Conservation (phyloP, 768 basidiomycete genomes). For the Porpolomopsis calyptriformis region DNA sequence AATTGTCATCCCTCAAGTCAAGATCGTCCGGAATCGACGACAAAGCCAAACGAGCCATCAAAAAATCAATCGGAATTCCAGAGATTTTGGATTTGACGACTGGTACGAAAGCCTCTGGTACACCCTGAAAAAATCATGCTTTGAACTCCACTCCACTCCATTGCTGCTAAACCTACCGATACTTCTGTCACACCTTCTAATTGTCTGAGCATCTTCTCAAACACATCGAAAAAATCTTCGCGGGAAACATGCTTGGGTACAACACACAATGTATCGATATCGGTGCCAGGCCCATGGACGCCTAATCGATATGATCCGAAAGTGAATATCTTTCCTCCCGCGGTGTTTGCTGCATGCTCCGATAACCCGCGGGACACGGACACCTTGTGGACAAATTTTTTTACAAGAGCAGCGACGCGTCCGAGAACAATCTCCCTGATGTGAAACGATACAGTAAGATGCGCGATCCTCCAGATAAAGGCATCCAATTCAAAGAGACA, state of each 20-base stretch:
- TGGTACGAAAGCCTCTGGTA: constrained; percentile 94
- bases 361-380: constrained; percentile 74
- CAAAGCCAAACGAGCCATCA: constrained; percentile 82
- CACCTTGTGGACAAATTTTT: constrained; percentile 83
- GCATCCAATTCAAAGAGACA: not conserved
- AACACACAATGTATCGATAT: constrained; percentile 98
- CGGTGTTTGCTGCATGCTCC: constrained; percentile 75
- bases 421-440: constrained; percentile 87
- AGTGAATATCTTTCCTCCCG: constrained; percentile 98
- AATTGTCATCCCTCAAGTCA: constrained; percentile 80
- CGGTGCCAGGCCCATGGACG: constrained; percentile 89
- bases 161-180: constrained; percentile 45
- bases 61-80: constrained; percentile 88
- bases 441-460: constrained; percentile 2
- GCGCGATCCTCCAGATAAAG: not conserved
- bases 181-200: constrained; percentile 80
- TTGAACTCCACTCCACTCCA: not conserved
- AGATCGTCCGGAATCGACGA: constrained; percentile 89
- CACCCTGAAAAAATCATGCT: constrained; percentile 47
- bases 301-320: constrained; percentile 98
- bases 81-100: constrained; percentile 86
- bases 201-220: constrained; percentile 80
- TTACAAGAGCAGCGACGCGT: constrained; percentile 78
- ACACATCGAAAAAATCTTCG: constrained; percentile 90
- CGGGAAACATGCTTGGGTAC: constrained; percentile 93